A percentile compares a stretch with the other conserved stretches of the same genome.
Conservation (phyloP, 495 filamentous ascomycete species). For the Xylaria castorea region DNA sequence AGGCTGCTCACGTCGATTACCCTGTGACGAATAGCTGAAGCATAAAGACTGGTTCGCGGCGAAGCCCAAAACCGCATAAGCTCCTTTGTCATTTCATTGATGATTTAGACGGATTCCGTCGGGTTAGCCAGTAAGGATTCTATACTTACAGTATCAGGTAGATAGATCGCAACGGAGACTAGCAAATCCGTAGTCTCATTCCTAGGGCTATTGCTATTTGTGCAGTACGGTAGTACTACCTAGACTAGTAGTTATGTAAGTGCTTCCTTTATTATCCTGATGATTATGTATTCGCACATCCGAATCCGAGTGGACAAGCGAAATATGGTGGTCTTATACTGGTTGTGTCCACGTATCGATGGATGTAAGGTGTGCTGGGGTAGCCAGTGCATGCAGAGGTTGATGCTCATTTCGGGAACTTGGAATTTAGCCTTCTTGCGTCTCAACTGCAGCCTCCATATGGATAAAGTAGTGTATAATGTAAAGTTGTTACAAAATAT, state of each 20-base stretch:
- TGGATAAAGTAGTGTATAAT: background rate
- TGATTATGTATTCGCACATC: background rate
- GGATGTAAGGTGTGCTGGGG: background rate
- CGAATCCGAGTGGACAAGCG: background rate
- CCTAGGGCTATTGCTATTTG: background rate
- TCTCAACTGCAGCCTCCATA: background rate
- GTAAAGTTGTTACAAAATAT: background rate
- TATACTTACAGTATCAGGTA: background rate
- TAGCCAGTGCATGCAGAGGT: background rate
- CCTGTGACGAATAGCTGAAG: background rate
- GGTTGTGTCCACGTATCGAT: background rate
- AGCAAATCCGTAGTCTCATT: background rate
- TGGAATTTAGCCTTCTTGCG: conserved; percentile 10
- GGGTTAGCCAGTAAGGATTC: background rate
- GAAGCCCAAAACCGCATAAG: background rate
- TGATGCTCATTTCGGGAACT: conserved; percentile 9
- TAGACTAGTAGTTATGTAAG: background rate
- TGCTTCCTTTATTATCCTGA: background rate
- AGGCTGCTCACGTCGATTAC: conserved; percentile 14
- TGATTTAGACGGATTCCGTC: conserved; percentile 1
- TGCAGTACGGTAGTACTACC: too few species aligned
- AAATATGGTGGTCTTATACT: background rate
- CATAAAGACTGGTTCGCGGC: background rate
- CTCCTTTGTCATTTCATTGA: conserved; percentile 1
- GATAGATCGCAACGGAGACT: background rate